Evolutionary conservation across 352 stramenopile species (phyloP), one percentile per base, ranked within the genome.

Genomic region (Phytophthora vignae): DNA sequence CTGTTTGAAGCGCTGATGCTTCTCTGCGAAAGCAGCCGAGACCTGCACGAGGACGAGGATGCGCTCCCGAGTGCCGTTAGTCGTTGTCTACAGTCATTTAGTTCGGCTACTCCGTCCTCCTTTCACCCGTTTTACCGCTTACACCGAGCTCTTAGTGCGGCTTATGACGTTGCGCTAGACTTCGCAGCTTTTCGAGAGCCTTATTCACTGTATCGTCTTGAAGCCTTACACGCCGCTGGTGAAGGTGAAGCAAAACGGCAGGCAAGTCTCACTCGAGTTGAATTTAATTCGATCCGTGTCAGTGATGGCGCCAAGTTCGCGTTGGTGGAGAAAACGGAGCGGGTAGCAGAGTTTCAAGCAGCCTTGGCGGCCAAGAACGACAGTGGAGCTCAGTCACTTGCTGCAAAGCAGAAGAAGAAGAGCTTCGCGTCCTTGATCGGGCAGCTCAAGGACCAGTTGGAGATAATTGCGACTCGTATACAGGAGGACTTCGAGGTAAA

Each of bases 91-190:
- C n/a, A 64, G 29, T 64, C 59, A 5, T 84, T 86, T 31, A 50
- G 71, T 14, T 29, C 21, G 1, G 22, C 7, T 9, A 71, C 77
- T 12, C 66, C 58, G 0, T 83, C 79, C 60, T 90, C 83, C 0
- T 92, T 91, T 61, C 85, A 92, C 46, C 83, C 85, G 59, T 89
- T 89, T 29, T 71, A 82, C 46, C 76, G 87, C 12, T 75, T 92
- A 1, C 60, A 79, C 38, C 77, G 81, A 1, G 55, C 66, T 19
- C 40, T 83, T 1, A 63, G 21, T 9, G 17, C n/a, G 0, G 64
- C 64, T 21, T 44, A 76, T 7, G n/a, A 31, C 2, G 50, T 64
- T 11, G 55, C 71, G 0, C 54, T 25, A 3, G 15, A 71, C 0
- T 89, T 90, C 46, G 27, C 52, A 17, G 44, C 42, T n/a, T 59